Percentiles rank a stretch among this genome's conserved stretches.
Conservation (phyloP, 2,329 filamentous ascomycete species). For the Colletotrichum destructivum region DNA sequence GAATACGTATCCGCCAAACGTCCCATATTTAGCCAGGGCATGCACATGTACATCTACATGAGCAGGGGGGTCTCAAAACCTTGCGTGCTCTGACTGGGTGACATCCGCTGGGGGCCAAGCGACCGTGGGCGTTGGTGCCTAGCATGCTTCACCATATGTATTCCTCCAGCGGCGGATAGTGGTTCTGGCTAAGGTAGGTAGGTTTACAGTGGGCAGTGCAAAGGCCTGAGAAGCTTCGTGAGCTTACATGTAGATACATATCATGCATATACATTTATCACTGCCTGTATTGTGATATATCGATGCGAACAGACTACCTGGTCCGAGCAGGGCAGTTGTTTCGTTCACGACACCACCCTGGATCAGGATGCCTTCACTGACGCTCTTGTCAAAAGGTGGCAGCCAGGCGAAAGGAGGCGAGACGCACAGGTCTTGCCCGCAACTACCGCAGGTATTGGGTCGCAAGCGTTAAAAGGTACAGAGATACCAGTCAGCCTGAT, state of each 20-base stretch:
- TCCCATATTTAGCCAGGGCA: constrained; percentile 18
- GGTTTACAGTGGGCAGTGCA: neutral
- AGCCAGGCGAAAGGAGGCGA: neutral
- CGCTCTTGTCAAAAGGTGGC: neutral
- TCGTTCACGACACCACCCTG: neutral
- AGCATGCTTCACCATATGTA: neutral
- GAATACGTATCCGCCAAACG: constrained; percentile 1
- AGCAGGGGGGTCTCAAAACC: neutral
- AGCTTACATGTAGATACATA: neutral
- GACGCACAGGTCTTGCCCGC: constrained; percentile 1
- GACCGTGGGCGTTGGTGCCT: neutral
- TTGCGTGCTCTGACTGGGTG: neutral
- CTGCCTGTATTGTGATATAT: neutral
- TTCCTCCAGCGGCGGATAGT: neutral
- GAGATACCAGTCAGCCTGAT: neutral
- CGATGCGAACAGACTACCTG: neutral
- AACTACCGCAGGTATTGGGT: neutral
- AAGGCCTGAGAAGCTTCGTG: neutral
- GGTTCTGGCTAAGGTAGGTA: neutral
- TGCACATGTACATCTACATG: neutral
- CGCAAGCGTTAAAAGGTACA: neutral
- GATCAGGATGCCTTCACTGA: neutral
- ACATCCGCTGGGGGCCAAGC: neutral
- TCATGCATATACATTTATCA: too few relatives aligned
- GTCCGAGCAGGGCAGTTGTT: neutral